A percentile compares a stretch with the other conserved stretches of the same genome.
These are phyloP conservation scores for Cucumis cinereus DNA, from an alignment of 306 rosid genomes.

Conservation along the genomic window DNA sequence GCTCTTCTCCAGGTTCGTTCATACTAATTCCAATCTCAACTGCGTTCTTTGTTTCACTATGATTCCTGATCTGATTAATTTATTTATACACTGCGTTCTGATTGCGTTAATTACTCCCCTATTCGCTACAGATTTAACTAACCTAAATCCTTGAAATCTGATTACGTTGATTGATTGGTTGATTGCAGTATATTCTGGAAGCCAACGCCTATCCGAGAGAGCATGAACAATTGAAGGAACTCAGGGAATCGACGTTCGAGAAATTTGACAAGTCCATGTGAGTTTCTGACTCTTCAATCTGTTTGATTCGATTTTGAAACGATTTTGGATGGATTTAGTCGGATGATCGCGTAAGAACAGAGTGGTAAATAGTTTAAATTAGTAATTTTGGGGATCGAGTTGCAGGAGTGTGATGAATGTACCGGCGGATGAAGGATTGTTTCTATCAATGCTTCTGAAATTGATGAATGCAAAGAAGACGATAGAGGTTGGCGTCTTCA, in stretches of 20 bases:
- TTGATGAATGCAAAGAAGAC: constrained; percentile 49
- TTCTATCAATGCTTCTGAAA: constrained; percentile 37
- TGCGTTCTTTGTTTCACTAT: neutral
- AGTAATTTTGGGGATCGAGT: neutral
- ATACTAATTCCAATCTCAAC: neutral
- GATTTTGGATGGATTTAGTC: neutral
- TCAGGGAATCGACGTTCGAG: constrained; percentile 27
- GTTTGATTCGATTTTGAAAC: neutral
- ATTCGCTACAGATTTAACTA: no score
- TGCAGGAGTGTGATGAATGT: constrained; percentile 38
- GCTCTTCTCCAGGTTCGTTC: neutral
- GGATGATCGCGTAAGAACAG: neutral
- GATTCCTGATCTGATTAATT: neutral
- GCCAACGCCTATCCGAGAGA: constrained; percentile 34
- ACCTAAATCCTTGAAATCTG: no score
- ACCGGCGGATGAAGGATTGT: constrained; percentile 37
- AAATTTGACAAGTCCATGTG: constrained; percentile 13
- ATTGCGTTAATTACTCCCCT: neutral
- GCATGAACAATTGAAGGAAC: constrained; percentile 38
- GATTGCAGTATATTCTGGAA: constrained; percentile 30
- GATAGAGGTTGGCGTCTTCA: constrained; percentile 47
- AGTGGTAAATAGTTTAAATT: neutral
- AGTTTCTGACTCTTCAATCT: neutral
- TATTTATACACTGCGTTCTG: neutral
- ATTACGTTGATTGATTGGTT: neutral